These are phyloP conservation scores for Coffea canephora DNA, from an alignment of 257 asterid genomes.

Conservation along the genomic window DNA sequence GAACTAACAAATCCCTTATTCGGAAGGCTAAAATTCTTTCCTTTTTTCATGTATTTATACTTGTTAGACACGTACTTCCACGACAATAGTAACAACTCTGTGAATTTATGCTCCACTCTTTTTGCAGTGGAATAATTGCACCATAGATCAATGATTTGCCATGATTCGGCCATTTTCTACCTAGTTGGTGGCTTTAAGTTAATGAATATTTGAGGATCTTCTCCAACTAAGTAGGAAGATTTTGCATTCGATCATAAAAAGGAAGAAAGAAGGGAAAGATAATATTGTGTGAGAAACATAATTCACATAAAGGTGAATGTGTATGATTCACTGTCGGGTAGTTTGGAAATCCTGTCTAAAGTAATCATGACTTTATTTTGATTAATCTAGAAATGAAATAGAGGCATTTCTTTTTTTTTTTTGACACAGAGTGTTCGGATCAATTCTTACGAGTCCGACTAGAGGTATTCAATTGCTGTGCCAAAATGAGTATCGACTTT, in stretches of 20 bases:
- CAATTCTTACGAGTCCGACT: no score
- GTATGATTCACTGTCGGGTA: background rate
- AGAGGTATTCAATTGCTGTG: background rate
- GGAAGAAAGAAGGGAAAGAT: background rate
- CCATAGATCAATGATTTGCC: background rate
- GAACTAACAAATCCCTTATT: background rate
- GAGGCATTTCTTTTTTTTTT: no score
- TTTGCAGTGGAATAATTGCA: background rate
- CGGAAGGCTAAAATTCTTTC: background rate
- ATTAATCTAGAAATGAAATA: background rate
- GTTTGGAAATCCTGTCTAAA: constrained; percentile 12
- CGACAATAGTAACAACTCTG: background rate
- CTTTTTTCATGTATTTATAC: background rate
- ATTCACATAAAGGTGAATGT: background rate
- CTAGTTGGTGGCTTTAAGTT: background rate
- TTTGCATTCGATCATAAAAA: background rate
- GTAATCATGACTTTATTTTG: background rate
- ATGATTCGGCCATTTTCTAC: background rate
- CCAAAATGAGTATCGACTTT: background rate
- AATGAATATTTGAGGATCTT: constrained; percentile 3
- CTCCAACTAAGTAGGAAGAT: background rate
- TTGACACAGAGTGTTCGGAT: no score
- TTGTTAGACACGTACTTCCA: background rate
- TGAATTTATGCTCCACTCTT: background rate
- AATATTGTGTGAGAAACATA: background rate